These are phyloP conservation scores for Phycomyces blakesleeanus DNA, from an alignment of 192 early-diverging fungal species.

Conservation along the genomic window DNA sequence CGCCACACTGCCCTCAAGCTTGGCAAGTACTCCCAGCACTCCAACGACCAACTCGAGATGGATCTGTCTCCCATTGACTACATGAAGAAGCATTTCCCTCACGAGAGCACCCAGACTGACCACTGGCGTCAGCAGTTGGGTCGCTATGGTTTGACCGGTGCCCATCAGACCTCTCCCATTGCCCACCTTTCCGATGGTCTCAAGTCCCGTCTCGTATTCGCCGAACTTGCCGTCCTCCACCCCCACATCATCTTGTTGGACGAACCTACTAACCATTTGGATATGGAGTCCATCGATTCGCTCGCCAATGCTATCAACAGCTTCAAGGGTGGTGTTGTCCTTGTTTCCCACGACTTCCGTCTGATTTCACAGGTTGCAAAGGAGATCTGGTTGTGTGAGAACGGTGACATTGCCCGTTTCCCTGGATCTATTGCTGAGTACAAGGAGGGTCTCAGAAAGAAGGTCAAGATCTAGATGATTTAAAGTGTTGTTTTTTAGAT, in stretches of 20 bases:
- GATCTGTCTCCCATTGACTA: constrained; percentile 87
- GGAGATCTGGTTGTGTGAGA: constrained; percentile 93
- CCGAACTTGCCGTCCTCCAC: constrained; percentile 79
- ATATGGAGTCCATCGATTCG: constrained; percentile 89
- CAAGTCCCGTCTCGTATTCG: constrained; percentile 94
- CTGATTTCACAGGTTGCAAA: constrained; percentile 94
- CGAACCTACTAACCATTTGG: constrained; percentile 98
- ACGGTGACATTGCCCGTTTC: constrained; percentile 71
- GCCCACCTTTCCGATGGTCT: constrained; percentile 90
- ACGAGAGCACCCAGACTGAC: constrained; percentile 72
- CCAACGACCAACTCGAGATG: constrained; percentile 92
- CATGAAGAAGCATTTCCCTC: constrained; percentile 79
- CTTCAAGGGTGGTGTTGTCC: constrained; percentile 94
- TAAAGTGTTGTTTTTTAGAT: background rate
- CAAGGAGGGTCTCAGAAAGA: constrained; percentile 86
- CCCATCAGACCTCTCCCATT: constrained; percentile 90
- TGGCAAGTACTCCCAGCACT: constrained; percentile 96
- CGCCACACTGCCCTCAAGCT: constrained; percentile 93
- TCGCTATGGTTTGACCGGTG: constrained; percentile 88
- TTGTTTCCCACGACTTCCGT: constrained; percentile 99
- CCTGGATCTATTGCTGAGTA: constrained; percentile 81
- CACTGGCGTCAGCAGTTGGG: constrained; percentile 93
- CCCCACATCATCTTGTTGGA: constrained; percentile 97
- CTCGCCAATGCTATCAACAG: constrained; percentile 93
- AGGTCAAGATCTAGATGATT: constrained; percentile 56